Base-by-base conservation (phyloP, 257 asterid species). In the Haberlea rhodopensis region DNA sequence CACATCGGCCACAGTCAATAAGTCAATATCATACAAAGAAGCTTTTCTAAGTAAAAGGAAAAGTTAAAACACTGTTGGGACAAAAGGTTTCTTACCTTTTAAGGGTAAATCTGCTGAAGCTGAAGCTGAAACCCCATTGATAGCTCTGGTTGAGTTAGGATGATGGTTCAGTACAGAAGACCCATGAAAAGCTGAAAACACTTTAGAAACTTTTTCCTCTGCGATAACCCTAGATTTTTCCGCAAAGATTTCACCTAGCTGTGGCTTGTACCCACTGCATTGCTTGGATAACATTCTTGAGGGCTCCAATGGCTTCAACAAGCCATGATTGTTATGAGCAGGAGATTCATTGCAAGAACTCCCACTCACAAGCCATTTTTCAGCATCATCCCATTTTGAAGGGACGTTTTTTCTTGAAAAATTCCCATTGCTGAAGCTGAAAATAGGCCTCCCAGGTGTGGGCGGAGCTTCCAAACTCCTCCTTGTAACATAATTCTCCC, bases 371-470 rank as follows among this genome's bases (percentile, higher is more conserved):
- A 92, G 85, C 99, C 99, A 92, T 70, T 92, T 92, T 54, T 92
- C 96, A n/a, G 99, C 99, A 79, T 92, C 97, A 65, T 92, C 97
- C 99, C 99, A 92, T 66, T 92, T 92, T 2, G 99, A 92, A 70
- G 99, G 96, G 22, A 85, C 79, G 16, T 75, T 64, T 55, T 87
- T 92, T 72, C 89, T 89, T 61, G 87, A 52, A 52, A 84, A 69
- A 71, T 66, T 82, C 10, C 90, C 91, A 69, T 72, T 83, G 71
- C 91, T 92, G 65, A 92, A 92, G 71, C 95, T 85, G 86, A 92
- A 89, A 75, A 92, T 61, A 21, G 99, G 99, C 83, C 99, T 87
- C 25, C 99, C 99, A 28, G 99, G 99, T 10, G 99, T 92, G 0
- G 88, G 75, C 18, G 99, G 97, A 61, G 90, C 97, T 63, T 89